Base-by-base conservation (phyloP, 805 yeast genomes). In the Metschnikowia cubensis region DNA sequence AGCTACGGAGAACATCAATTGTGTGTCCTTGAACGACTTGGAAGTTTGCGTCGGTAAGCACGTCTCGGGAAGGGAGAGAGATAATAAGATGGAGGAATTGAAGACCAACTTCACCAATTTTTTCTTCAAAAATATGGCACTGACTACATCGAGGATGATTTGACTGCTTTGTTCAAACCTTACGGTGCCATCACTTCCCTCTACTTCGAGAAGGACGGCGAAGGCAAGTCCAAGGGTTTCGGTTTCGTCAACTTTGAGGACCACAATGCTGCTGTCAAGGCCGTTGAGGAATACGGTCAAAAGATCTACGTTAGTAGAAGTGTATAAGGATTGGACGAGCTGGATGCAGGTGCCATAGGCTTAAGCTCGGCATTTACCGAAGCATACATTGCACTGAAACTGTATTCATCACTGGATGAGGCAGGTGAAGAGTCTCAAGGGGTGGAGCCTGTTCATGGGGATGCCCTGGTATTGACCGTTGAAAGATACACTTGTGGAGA, bases 41-140 rank as follows among this genome's bases (percentile, higher is more conserved):
- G 96, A 89, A 77, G 97, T 94, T 52, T 94, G 73, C 67, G 99
- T 94, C 65, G 97, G 96, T 64, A 92, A 86, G 70, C 98, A 94
- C 76, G 77, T 91, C 56, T 79, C 96, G 59, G 89, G 82, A 75
- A 87, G 83, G 75, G 98, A 94, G 75, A 94, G 99, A 77, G 90
- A 87, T 76, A 84, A 92, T 63, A 90, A 89, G 77, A 79, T 87
- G 67, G 96, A 89, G 73, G 94, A 85, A 75, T 79, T 85, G 77
- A 83, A 87, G 76, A 87, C 95, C 63, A 86, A 87, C 79, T 94
- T 82, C 86, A 92, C 99, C 75, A 94, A 94, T 76, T 85, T 94
- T 58, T 94, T 87, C 75, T 91, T 88, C 66, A 94, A 94, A 82
- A 90, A 94, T 77, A 94, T 61, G 84, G 82, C 60, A 58, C 77